A percentile compares a stretch with the other conserved stretches of the same genome.
phyloP scores from a whole-genome alignment of 805 yeast species.

The Tetrapisispora taiwanensis region DNA sequence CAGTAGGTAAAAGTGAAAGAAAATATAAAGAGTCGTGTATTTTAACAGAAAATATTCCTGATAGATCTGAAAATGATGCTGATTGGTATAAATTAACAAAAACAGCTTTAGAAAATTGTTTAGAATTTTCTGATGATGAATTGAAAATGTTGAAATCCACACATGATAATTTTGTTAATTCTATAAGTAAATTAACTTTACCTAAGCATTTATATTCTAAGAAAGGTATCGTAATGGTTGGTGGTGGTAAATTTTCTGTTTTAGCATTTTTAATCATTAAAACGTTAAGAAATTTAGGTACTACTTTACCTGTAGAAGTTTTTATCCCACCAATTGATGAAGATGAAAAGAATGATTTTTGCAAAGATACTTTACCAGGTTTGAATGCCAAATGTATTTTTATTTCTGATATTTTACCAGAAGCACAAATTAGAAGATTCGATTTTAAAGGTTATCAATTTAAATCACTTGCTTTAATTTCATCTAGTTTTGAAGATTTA shows the following conservation, averaged over 20 bases:
- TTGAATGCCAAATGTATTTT: slow-evolving; percentile 52
- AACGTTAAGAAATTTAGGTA: slow-evolving; percentile 44
- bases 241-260: slow-evolving; percentile 74
- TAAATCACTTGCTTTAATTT: slow-evolving; percentile 60
- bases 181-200: slow-evolving; percentile 7
- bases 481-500: slow-evolving; percentile 66
- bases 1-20: slow-evolving; percentile 17
- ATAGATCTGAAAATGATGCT: slow-evolving; percentile 14
- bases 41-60: slow-evolving; percentile 17
- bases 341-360: slow-evolving; percentile 53
- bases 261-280: slow-evolving; percentile 55
- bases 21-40: slow-evolving; percentile 12
- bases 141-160: slow-evolving; percentile 10
- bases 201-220: slow-evolving; percentile 32
- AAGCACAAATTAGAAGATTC: slow-evolving; percentile 32
- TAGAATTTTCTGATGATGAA: slow-evolving; percentile 14
- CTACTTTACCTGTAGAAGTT: slow-evolving; percentile 68
- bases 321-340: slow-evolving; percentile 55
- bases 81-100: slow-evolving; percentile 16
- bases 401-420: slow-evolving; percentile 45
- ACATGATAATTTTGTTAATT: slow-evolving; percentile 14
- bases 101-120: slow-evolving; percentile 16
- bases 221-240: slow-evolving; percentile 46
- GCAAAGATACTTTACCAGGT: slow-evolving; percentile 49
- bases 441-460: slow-evolving; percentile 55